phyloP scores from a whole-genome alignment of 768 basidiomycete genomes.

The Mrakia gelida region DNA sequence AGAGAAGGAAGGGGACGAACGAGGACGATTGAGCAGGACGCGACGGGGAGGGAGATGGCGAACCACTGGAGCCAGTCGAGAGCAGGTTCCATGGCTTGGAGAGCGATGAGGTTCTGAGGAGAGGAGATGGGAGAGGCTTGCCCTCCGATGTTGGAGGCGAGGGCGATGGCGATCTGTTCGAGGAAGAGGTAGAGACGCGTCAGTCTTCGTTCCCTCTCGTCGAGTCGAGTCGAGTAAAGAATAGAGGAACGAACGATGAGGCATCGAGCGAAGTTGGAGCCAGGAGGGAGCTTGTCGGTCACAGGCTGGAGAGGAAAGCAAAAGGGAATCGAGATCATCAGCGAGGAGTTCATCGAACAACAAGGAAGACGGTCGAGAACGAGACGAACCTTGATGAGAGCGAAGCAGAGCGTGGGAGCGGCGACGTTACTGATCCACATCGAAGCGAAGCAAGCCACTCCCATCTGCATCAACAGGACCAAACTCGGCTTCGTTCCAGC shows the following conservation, averaged over 20 bases:
- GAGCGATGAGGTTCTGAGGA: constrained; percentile 92
- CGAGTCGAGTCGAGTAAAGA: neutral
- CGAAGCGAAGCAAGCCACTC: constrained; percentile 91
- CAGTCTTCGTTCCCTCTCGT: neutral
- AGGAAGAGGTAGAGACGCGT: neutral
- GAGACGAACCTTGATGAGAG: constrained; percentile 73
- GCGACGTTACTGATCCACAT: constrained; percentile 99
- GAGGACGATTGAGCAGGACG: constrained; percentile 72
- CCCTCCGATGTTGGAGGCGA: constrained; percentile 97
- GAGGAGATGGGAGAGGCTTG: constrained; percentile 97
- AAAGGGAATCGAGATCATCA: neutral
- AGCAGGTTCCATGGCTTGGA: constrained; percentile 76
- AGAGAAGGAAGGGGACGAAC: neutral
- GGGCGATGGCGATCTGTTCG: constrained; percentile 80
- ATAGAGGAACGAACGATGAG: constrained; percentile 69
- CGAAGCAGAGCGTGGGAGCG: constrained; percentile 94
- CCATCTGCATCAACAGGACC: constrained; percentile 91
- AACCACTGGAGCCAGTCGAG: constrained; percentile 93
- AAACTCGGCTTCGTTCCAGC: constrained; percentile 82
- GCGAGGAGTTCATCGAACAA: neutral
- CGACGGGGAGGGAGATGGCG: constrained; percentile 85
- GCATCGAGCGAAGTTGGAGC: constrained; percentile 79
- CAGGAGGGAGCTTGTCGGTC: constrained; percentile 79
- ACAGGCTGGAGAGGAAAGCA: constrained; percentile 63
- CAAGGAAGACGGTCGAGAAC: neutral